Base-by-base conservation (phyloP, 1,139 yeast genomes). In the Hemisphaericaspora subhashii region DNA sequence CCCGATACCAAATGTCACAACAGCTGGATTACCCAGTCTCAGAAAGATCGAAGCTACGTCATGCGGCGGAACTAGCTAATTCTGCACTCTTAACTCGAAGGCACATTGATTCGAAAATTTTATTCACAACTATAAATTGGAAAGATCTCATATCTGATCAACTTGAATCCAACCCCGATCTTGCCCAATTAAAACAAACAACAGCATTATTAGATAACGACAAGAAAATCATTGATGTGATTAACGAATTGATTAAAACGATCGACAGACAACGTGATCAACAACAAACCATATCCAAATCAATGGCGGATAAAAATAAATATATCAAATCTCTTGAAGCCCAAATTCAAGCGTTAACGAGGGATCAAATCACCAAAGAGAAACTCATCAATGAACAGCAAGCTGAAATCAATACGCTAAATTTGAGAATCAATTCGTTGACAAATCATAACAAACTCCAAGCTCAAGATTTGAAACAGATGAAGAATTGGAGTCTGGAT, bases 181-280 rank as follows among this genome's bases (percentile, higher is more conserved):
- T 46, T 18, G 40, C 49, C 16, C 51, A 53, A 5, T 39, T 62
- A 22, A 36, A 40, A 26, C 36, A 64, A 16, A 62, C 68, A 2
- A 68, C 66, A 16, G 45, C 47, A n/a, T 40, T 70, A 13, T 70
- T 60, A 44, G 58, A 66, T 39, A 72, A 74, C 48, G 78, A 72
- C 48, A 67, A 71, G 46, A 63, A 66, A 37, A 53, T 63, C 20
- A 67, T 74, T 22, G 72, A 72, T 46, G 63, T 69, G 31, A 61
- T 74, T 2, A 70, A 72, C 45, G 64, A 72, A 3, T 53, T 74
- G 6, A 46, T 69, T 3, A 65, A 64, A 38, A 62, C 70, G 5
- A 56, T 72, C 1, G 78, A 73, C 33, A 54, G 72, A 26, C 59
- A 62, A 41, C 58, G 72, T 28, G 53, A 46, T 3, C 74, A 68